Conservation (phyloP, 129 eudicot genomes). For the Daucus carota region DH1_v3.0 NC_030389.2:918001-918500, state of each 20-base stretch:
- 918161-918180: constrained; percentile 73
- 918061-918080: constrained; percentile 95
- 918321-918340: constrained; percentile 53
- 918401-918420: constrained; percentile 22
- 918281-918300: constrained; percentile 79
- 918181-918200: constrained; percentile 65
- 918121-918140: constrained; percentile 73
- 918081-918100: constrained; percentile 95
- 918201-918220: constrained; percentile 83
- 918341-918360: constrained; percentile 78
- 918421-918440: constrained; percentile 31
- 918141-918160: constrained; percentile 46
- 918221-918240: constrained; percentile 21
- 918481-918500: background rate
- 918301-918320: constrained; percentile 71
- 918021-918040: constrained; percentile 72
- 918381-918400: constrained; percentile 41
- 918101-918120: constrained; percentile 64
- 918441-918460: constrained; percentile 38
- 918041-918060: constrained; percentile 67
- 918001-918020: constrained; percentile 77
- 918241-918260: background rate
- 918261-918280: constrained; percentile 13
- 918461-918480: constrained; percentile 14
- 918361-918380: constrained; percentile 77